phyloP scores from a whole-genome alignment of 352 stramenopile species.

The Globisporangium carolinianum region DNA sequence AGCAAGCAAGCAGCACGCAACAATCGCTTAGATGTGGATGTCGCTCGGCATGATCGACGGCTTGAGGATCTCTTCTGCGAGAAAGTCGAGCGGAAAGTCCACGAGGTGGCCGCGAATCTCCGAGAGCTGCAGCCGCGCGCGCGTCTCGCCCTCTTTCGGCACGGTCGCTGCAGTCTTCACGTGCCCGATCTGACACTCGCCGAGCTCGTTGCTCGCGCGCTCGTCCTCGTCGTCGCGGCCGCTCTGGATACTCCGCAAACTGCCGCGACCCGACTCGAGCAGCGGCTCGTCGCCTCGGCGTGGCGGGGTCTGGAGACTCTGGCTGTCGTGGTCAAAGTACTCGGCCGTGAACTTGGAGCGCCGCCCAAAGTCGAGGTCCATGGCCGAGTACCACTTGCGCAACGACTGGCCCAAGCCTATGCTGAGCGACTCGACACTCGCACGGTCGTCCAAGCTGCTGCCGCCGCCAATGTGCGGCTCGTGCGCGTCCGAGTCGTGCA shows the following conservation, averaged over 20 bases:
- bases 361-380: conserved; percentile 64
- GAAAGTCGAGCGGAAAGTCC: conserved; percentile 80
- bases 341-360: conserved; percentile 76
- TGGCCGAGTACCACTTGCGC: conserved; percentile 69
- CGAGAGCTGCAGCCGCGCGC: conserved; percentile 60
- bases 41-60: conserved; percentile 74
- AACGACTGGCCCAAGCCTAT: conserved; percentile 49
- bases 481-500: conserved; percentile 3
- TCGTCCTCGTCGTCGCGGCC: conserved; percentile 26
- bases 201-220: conserved; percentile 37
- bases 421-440: conserved; percentile 43
- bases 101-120: conserved; percentile 83
- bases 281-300: conserved; percentile 35
- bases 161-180: conserved; percentile 78
- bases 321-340: conserved; percentile 56
- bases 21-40: conserved; percentile 71
- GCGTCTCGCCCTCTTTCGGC: conserved; percentile 70
- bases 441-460: conserved; percentile 8
- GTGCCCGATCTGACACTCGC: conserved; percentile 77
- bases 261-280: conserved; percentile 46
- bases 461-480: neutral
- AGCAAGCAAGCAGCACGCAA: neutral
- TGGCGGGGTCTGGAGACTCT: conserved; percentile 19
- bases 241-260: conserved; percentile 25
- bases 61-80: conserved; percentile 80